Percentiles rank a stretch among this genome's conserved stretches.
phyloP scores from a whole-genome alignment of 257 asterid genomes.

The Petrea volubilis region DNA sequence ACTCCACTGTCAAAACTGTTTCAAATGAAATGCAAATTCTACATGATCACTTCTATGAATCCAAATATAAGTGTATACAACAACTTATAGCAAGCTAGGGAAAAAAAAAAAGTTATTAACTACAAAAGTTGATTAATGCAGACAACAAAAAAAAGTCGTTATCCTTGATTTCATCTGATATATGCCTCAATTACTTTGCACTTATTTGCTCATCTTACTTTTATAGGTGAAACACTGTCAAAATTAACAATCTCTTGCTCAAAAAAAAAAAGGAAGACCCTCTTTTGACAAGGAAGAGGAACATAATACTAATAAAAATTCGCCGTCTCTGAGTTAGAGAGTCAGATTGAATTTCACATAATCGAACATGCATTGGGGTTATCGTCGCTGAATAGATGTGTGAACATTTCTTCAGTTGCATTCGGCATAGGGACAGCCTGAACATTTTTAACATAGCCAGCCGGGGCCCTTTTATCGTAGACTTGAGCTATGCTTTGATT shows the following conservation, averaged over 20 bases:
- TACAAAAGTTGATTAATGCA: not conserved
- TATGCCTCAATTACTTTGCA: slow-evolving; percentile 11
- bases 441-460: slow-evolving; percentile 64
- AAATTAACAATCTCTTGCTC: not conserved
- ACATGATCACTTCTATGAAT: not conserved
- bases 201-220: slow-evolving; percentile 15
- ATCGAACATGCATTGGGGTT: slow-evolving; percentile 86
- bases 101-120: not conserved
- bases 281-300: not conserved
- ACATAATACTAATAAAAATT: not conserved
- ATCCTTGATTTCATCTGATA: not conserved
- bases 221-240: not conserved
- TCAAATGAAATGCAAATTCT: not conserved
- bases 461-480: slow-evolving; percentile 82
- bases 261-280: not conserved
- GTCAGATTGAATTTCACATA: slow-evolving; percentile 40
- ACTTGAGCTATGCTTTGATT: slow-evolving; percentile 59
- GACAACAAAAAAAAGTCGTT: not conserved
- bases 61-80: not conserved
- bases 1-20: not conserved
- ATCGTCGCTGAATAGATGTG: slow-evolving; percentile 75
- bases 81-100: not conserved
- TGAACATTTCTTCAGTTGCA: slow-evolving; percentile 56
- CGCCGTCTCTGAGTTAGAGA: not conserved
- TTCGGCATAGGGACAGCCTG: slow-evolving; percentile 48